Evolutionary conservation across 2,329 filamentous ascomycete genomes (phyloP).

Genomic region (Fusarium verticillioides): DNA sequence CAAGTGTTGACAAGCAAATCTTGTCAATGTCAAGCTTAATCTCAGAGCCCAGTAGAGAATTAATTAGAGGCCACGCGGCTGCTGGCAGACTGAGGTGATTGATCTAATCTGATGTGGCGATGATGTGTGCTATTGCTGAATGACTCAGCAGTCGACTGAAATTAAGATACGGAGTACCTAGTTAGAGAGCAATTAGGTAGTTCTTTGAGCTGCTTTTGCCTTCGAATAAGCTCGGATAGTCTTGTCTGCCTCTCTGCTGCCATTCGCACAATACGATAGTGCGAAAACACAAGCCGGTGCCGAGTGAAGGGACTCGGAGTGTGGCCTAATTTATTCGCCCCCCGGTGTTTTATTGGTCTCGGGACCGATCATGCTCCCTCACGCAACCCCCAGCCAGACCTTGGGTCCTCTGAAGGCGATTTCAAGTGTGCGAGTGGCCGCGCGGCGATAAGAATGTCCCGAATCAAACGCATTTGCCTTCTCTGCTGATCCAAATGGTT

Average conservation of each 20-base stretch:
- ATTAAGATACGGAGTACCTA: not conserved
- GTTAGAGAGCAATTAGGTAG: not conserved
- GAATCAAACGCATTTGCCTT: constrained; percentile 10
- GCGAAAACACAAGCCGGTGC: constrained; percentile 13
- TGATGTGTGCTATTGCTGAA: not conserved
- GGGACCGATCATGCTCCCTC: constrained; percentile 33
- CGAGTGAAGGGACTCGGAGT: constrained; percentile 1
- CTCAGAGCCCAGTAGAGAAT: not conserved
- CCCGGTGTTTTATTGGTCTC: constrained; percentile 30
- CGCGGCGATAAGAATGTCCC: constrained; percentile 36
- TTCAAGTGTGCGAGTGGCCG: constrained; percentile 29
- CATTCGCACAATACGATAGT: constrained; percentile 13
- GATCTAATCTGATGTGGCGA: constrained; percentile 36
- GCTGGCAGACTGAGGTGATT: constrained; percentile 3
- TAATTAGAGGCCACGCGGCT: constrained; percentile 33
- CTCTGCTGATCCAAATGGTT: constrained; percentile 36
- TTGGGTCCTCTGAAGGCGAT: constrained; percentile 9
- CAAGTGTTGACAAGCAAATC: not conserved
- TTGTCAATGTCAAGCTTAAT: not conserved
- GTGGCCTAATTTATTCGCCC: constrained; percentile 18
- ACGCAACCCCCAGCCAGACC: constrained; percentile 10
- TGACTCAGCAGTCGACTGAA: constrained; percentile 34
- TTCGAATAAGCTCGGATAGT: constrained; percentile 13
- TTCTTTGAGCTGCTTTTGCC: constrained; percentile 5
- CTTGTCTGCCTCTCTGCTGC: not conserved